Conservation (phyloP, 371 early-diverging fungal species). For the Furculomyces boomerangus region DNA sequence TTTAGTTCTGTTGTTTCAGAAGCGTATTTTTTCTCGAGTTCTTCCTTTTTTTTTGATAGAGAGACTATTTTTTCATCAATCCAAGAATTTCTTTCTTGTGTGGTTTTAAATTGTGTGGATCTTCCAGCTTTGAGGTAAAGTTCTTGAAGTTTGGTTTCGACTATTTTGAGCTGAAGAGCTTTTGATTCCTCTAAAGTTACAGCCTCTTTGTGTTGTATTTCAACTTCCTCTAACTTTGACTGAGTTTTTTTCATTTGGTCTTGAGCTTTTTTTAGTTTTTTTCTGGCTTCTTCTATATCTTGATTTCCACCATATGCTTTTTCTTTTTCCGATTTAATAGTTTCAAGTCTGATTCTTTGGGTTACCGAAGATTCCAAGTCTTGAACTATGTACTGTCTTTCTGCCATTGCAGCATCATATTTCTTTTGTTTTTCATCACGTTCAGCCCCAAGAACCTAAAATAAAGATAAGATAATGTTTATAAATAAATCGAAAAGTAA, state of each 20-base stretch:
- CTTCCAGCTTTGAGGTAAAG: constrained; percentile 1
- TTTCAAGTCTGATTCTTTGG: background rate
- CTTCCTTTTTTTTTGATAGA: background rate
- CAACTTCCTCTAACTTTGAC: background rate
- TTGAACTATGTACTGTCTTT: constrained; percentile 2
- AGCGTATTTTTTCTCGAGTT: background rate
- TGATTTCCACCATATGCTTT: constrained; percentile 1
- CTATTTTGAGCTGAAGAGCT: background rate
- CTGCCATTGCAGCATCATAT: background rate
- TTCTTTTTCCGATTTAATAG: background rate
- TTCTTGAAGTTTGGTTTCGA: background rate
- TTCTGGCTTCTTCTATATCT: background rate
- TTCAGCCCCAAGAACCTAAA: background rate
- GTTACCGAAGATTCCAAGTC: background rate
- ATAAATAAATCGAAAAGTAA: no score
- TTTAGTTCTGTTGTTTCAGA: background rate
- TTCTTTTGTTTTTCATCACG: background rate
- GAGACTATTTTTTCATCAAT: background rate
- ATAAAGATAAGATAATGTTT: no score
- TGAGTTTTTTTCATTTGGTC: background rate
- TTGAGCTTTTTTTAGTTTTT: background rate
- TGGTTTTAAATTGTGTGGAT: background rate
- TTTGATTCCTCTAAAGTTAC: background rate
- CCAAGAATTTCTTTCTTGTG: constrained; percentile 2
- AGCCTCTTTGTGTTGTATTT: background rate